Evolutionary conservation across 2,329 filamentous ascomycete genomes (phyloP), one percentile per base, ranked within the genome.

Genomic region (Macrophomina phaseolina): DNA sequence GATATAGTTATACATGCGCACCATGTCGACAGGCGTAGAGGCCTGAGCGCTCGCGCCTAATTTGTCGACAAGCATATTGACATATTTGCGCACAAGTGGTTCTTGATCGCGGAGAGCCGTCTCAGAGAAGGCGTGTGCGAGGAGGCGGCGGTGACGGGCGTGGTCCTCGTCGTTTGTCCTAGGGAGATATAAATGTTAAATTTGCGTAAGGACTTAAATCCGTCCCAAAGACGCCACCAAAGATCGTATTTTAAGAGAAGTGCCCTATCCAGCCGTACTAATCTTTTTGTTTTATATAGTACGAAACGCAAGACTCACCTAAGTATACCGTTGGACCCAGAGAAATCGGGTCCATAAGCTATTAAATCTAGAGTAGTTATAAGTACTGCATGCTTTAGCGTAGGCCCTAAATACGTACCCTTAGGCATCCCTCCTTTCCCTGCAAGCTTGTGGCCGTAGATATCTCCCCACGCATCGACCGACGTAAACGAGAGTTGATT

Each of bases 41-140:
- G 32, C 53, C 38, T 23, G 36, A 8, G 65, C 53, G 6, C 34
- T 18, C 34, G 38, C 65, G 14, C n/a, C 38, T 3, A 62, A 49
- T 6, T 60, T 56, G 36, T 70, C 45, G 4, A 78, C 63, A 36
- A 79, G 71, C 46, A 72, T 61, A 38, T 76, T 73, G 12, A 77
- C 73, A 61, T 81, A 79, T 1, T 66, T 53, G 45, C 74, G 68
- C 62, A 82, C 67, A 67, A 75, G 68, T 5, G 70, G 68, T 64
- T 76, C 72, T 63, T 79, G 76, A 48, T 72, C 70, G 28, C 71
- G 70, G n/a, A 79, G 58, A 0, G 73, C 75, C 53, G 72, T 71
- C 40, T 76, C 70, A 7, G 74, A 75, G 69, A 79, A 78, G 16
- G 73, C 73, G 64, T 77, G 70, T 2, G 75, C 71, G 4, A 69